These are phyloP conservation scores for Zelonia costaricensis DNA, from an alignment of 208 protist species.

Conservation along the genomic window DNA sequence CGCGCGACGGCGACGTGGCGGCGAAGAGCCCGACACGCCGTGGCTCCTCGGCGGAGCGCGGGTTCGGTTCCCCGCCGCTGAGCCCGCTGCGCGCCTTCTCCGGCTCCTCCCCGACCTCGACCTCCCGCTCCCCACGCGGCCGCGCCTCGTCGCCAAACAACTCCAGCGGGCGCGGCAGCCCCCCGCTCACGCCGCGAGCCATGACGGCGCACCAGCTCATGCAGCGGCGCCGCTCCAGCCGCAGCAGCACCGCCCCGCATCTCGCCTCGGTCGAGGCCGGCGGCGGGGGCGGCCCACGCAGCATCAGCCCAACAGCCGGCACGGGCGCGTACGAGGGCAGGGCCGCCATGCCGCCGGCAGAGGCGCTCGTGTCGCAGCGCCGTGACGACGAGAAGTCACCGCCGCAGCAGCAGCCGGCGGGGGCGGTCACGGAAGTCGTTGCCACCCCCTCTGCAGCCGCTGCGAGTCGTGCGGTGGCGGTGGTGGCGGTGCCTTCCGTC, in stretches of 20 bases:
- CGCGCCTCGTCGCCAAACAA: slow-evolving; percentile 10
- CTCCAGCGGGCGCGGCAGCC: slow-evolving; percentile 15
- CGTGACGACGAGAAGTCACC: too few species aligned
- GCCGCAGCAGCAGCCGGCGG: too few species aligned
- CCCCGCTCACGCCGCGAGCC: slow-evolving; percentile 26
- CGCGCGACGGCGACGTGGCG: too few species aligned
- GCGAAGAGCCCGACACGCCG: too few species aligned
- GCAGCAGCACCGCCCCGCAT: slow-evolving; percentile 31
- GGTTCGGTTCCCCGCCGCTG: too few species aligned
- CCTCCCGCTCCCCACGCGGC: slow-evolving; percentile 6
- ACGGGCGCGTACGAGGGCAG: not conserved
- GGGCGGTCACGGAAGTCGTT: too few species aligned
- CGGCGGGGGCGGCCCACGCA: not conserved
- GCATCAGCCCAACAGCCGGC: not conserved
- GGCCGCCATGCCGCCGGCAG: not conserved
- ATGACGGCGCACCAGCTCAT: slow-evolving; percentile 35
- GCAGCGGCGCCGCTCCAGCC: slow-evolving; percentile 27
- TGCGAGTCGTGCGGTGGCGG: too few species aligned
- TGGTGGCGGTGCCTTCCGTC: too few species aligned
- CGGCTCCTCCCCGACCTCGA: not conserved
- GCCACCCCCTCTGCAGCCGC: too few species aligned
- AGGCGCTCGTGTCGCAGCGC: too few species aligned
- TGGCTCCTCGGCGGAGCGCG: too few species aligned
- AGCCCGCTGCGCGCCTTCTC: too few species aligned
- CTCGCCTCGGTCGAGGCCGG: slow-evolving; percentile 14